Evolutionary conservation across 2,329 filamentous ascomycete species (phyloP).

Genomic region (Ceratocystis destructans): DNA sequence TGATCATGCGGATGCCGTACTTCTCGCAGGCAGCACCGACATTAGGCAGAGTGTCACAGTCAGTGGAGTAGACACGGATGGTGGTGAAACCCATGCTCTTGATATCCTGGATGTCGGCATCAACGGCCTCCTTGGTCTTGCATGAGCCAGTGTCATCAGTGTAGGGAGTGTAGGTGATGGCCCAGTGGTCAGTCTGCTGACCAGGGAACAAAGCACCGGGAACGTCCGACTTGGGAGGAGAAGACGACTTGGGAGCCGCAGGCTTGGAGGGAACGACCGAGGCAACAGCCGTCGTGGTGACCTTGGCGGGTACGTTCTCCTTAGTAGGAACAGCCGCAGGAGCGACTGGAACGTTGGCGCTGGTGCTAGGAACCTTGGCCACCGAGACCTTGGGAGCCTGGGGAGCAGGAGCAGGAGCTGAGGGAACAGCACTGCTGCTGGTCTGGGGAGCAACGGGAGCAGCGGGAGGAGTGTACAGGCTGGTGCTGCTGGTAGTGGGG

Average conservation of each 20-base stretch:
- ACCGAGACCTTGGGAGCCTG: background rate
- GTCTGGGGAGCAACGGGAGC: background rate
- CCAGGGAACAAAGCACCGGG: slow-evolving; percentile 25
- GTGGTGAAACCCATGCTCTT: slow-evolving; percentile 51
- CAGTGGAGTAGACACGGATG: slow-evolving; percentile 79
- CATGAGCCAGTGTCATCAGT: slow-evolving; percentile 42
- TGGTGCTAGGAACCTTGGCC: slow-evolving; percentile 1
- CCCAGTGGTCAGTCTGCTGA: slow-evolving; percentile 45
- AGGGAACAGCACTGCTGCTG: background rate
- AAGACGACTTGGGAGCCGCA: slow-evolving; percentile 22
- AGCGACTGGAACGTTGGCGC: background rate
- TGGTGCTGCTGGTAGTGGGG: background rate
- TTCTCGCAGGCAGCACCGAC: slow-evolving; percentile 56
- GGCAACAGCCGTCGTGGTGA: slow-evolving; percentile 21
- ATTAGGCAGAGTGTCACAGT: slow-evolving; percentile 68
- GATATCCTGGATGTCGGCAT: slow-evolving; percentile 47
- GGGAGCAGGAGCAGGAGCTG: background rate
- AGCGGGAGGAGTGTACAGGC: background rate
- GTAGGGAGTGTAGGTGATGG: slow-evolving; percentile 73
- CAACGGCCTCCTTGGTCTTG: slow-evolving; percentile 48
- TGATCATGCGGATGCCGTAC: slow-evolving; percentile 62
- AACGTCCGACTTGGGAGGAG: slow-evolving; percentile 18
- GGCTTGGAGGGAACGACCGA: slow-evolving; percentile 23
- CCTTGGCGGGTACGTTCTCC: background rate
- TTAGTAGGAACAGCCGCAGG: background rate